A percentile compares a stretch with the other conserved stretches of the same genome.
Conservation (phyloP, 805 yeast genomes). For the Tetrapisispora iriomotensis region DNA sequence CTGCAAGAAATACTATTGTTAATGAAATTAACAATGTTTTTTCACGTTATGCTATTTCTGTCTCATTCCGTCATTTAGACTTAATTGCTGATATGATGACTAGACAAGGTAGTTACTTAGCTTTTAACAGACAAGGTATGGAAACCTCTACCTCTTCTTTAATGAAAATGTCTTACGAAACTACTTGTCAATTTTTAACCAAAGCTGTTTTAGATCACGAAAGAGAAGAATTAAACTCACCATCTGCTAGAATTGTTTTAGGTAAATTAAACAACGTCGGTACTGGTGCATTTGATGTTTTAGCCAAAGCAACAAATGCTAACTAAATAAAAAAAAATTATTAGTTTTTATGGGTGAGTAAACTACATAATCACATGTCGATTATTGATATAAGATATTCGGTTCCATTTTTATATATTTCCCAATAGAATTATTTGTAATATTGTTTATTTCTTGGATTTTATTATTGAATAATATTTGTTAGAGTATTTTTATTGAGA, state of each 20-base stretch:
- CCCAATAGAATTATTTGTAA: too few relatives aligned
- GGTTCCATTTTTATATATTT: too few relatives aligned
- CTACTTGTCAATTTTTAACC: slow-evolving; percentile 94
- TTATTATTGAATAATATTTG: too few relatives aligned
- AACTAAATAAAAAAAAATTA: background rate
- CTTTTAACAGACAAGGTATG: slow-evolving; percentile 97
- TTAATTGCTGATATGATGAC: slow-evolving; percentile 99
- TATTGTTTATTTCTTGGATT: too few relatives aligned
- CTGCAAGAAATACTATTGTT: slow-evolving; percentile 95
- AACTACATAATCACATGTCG: too few relatives aligned
- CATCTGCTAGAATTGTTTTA: slow-evolving; percentile 85
- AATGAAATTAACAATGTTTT: slow-evolving; percentile 93
- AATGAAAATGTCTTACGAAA: slow-evolving; percentile 98
- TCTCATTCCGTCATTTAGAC: slow-evolving; percentile 88
- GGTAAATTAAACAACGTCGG: slow-evolving; percentile 90
- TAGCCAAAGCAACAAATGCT: slow-evolving; percentile 32
- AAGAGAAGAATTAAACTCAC: slow-evolving; percentile 77
- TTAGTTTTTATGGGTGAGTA: background rate
- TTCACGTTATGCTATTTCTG: slow-evolving; percentile 91
- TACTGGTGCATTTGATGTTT: slow-evolving; percentile 88
- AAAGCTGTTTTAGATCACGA: slow-evolving; percentile 92
- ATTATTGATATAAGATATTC: too few relatives aligned
- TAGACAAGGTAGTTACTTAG: slow-evolving; percentile 91
- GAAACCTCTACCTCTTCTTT: slow-evolving; percentile 91
- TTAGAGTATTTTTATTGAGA: too few relatives aligned